Evolutionary conservation across 2,329 filamentous ascomycete genomes (phyloP), one percentile per base, ranked within the genome.

Genomic region (Dryadomyces quercus-mongolicae): DNA sequence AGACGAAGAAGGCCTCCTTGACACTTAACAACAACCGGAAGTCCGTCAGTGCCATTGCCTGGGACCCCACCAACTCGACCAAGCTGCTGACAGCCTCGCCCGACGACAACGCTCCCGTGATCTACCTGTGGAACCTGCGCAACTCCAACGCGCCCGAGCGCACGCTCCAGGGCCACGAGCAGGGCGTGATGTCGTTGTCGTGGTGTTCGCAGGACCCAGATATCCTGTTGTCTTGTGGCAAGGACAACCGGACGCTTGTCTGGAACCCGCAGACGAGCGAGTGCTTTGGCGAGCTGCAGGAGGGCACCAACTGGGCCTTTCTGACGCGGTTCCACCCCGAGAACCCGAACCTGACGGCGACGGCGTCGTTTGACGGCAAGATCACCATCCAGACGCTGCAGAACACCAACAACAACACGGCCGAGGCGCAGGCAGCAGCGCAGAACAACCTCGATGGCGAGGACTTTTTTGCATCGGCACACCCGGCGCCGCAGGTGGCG

Each of bases 271-370:
- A 93, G 64, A 95, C 86, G 2, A 92, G 92, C 53, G 82, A 93
- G 65, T 77, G 81, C 13, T 86, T 90, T 59, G 93, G 94, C 60
- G 92, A 97, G 70, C 92, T 97, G 65, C 91, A 92, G 5, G 89
- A 96, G 63, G 91, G 95, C 53, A 96, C 92, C n/a, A 98, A 97
- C 70, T 98, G 93, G 92, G 95, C 91, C 6, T 98, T 98, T 74
- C 84, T 92, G 66, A 95, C 93, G 5, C 81, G 85, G 58, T 97
- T 94, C 78, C 91, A 95, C 67, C 93, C 93, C 34, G 84, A 88
- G 61, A 95, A 98, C 68, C 92, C 93, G 12, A 88, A 84, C 65
- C 76, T 98, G 55, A 88, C 92, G 51, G 94, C 94, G 18, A 97
- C 93, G 18, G 93, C 94, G 10, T 95, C 92, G 2, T 97, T 97